Evolutionary conservation across 2,329 filamentous ascomycete genomes (phyloP).

Genomic region (Parastagonospora avenae): DNA sequence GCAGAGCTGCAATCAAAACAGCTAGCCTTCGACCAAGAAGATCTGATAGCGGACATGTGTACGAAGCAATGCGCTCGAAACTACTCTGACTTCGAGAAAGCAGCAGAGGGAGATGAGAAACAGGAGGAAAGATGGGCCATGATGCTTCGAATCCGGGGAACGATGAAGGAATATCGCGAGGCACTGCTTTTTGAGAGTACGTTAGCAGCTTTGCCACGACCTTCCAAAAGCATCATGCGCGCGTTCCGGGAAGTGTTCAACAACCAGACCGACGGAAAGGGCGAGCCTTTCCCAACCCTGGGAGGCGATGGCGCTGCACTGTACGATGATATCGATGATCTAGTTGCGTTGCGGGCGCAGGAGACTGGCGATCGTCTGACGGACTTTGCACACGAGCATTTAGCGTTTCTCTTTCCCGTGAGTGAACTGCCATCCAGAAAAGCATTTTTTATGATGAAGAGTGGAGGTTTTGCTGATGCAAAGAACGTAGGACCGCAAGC

Average conservation of each 20-base stretch:
- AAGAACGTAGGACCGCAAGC: slow-evolving; percentile 9
- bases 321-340: slow-evolving; percentile 18
- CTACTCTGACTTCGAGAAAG: slow-evolving; percentile 5
- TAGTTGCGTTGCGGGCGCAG: slow-evolving; percentile 28
- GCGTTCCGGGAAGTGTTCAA: slow-evolving; percentile 3
- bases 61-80: slow-evolving; percentile 14
- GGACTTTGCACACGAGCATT: slow-evolving; percentile 9
- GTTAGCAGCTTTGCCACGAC: slow-evolving; percentile 6
- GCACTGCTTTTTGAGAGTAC: slow-evolving; percentile 10
- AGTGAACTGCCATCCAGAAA: background rate
- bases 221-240: background rate
- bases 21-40: slow-evolving; percentile 1
- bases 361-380: slow-evolving; percentile 30
- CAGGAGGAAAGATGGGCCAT: slow-evolving; percentile 8
- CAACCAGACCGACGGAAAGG: background rate
- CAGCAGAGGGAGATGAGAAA: background rate
- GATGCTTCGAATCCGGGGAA: background rate
- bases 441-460: no score
- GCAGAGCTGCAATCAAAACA: slow-evolving; percentile 4
- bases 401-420: slow-evolving; percentile 15
- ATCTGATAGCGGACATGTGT: slow-evolving; percentile 1
- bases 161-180: slow-evolving; percentile 10
- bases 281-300: slow-evolving; percentile 10
- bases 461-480: background rate
- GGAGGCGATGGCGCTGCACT: slow-evolving; percentile 9